These are phyloP conservation scores for Pythium pectinolyticum DNA, from an alignment of 352 stramenopile genomes.

Conservation along the genomic window DNA sequence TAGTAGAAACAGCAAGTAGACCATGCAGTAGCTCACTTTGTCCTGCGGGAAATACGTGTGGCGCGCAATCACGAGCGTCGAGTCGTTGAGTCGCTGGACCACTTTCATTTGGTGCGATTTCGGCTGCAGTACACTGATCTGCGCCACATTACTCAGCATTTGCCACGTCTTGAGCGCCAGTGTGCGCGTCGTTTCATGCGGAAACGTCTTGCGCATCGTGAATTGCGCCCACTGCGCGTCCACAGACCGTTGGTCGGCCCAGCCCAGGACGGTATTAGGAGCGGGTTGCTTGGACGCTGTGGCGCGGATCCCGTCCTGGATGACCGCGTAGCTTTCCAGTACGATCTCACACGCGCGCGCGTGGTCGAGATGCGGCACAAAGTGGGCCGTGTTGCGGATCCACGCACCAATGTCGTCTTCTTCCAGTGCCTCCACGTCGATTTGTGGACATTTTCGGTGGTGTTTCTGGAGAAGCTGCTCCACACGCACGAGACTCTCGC, in stretches of 20 bases:
- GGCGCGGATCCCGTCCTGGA: conserved; percentile 20
- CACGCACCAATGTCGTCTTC: conserved; percentile 22
- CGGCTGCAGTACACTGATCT: conserved; percentile 35
- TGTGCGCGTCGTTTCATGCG: conserved; percentile 24
- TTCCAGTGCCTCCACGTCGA: conserved; percentile 18
- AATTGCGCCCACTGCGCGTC: conserved; percentile 46
- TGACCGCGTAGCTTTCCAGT: conserved; percentile 23
- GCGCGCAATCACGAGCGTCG: conserved; percentile 27
- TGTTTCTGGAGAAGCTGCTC: not conserved
- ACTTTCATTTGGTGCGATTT: conserved; percentile 43
- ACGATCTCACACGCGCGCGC: conserved; percentile 19
- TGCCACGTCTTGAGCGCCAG: conserved; percentile 43
- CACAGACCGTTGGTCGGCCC: conserved; percentile 40
- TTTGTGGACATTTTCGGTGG: not conserved
- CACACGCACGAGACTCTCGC: conserved; percentile 6
- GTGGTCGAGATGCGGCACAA: conserved; percentile 15
- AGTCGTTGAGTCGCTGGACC: conserved; percentile 31
- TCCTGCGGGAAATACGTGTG: conserved; percentile 14
- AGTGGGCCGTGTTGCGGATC: conserved; percentile 27
- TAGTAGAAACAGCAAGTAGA: conserved; percentile 31
- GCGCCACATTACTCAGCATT: conserved; percentile 28
- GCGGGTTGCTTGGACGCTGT: not conserved
- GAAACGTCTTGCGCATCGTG: conserved; percentile 47
- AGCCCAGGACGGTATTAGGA: conserved; percentile 41
- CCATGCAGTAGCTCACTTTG: conserved; percentile 24